A percentile compares a stretch with the other conserved stretches of the same genome.
These are phyloP conservation scores for Persicaria maculosa DNA, from an alignment of 148 eudicot species.

Conservation along the genomic window DNA sequence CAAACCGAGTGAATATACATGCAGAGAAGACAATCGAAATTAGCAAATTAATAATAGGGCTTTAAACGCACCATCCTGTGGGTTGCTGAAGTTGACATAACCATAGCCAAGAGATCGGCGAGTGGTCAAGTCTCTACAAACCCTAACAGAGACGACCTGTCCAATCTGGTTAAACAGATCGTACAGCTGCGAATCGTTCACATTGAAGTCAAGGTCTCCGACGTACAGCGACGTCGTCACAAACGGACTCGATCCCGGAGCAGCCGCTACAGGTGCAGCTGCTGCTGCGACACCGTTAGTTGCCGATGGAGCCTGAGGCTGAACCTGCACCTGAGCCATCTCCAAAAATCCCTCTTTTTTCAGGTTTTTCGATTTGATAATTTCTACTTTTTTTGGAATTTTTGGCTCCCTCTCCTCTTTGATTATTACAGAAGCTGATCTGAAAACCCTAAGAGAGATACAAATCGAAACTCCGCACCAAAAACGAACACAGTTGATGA, in stretches of 20 bases:
- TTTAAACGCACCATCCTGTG: constrained; percentile 56
- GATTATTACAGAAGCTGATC: neutral
- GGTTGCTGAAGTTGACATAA: constrained; percentile 62
- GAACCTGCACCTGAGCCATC: constrained; percentile 64
- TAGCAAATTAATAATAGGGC: neutral
- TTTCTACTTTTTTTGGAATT: neutral
- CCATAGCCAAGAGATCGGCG: constrained; percentile 79
- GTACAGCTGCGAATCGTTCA: constrained; percentile 78
- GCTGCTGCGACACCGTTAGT: constrained; percentile 18
- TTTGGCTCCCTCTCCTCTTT: constrained; percentile 10
- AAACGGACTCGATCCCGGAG: constrained; percentile 22
- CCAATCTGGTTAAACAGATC: constrained; percentile 84
- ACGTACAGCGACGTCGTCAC: constrained; percentile 73
- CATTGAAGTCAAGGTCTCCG: constrained; percentile 70
- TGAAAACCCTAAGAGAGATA: neutral
- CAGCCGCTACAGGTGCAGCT: constrained; percentile 13
- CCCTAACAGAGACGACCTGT: constrained; percentile 86
- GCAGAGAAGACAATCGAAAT: neutral
- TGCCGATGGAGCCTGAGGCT: constrained; percentile 26
- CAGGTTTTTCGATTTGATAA: neutral
- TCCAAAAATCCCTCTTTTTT: neutral
- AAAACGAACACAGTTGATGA: neutral
- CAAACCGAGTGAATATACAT: neutral
- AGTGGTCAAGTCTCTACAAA: constrained; percentile 71
- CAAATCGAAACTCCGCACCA: neutral